Conservation (phyloP, 2,329 filamentous ascomycete genomes). For the Beauveria sp. region DNA sequence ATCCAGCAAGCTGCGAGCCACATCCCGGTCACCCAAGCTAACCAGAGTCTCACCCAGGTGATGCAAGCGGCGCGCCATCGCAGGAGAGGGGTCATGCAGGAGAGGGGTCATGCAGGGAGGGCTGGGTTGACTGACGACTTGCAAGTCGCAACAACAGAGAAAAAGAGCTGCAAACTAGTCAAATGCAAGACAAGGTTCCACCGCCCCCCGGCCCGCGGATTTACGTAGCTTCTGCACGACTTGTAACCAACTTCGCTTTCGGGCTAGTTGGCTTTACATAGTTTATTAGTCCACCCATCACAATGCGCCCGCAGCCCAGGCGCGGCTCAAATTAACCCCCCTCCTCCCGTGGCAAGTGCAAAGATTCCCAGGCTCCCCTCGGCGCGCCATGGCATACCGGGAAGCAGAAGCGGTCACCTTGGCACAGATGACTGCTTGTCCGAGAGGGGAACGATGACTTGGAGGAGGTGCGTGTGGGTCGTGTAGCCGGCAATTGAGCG, state of each 20-base stretch:
- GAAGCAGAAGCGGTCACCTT: neutral
- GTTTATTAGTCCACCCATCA: neutral
- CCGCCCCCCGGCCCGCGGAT: slow-evolving; percentile 2
- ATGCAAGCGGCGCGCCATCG: neutral
- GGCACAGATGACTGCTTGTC: neutral
- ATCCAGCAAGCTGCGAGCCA: neutral
- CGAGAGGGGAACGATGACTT: neutral
- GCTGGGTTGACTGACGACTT: neutral
- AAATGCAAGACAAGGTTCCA: slow-evolving; percentile 4
- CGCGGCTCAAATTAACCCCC: neutral
- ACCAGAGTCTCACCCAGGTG: neutral
- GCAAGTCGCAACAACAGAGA: neutral
- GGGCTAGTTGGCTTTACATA: neutral
- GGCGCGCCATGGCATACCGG: too few relatives aligned
- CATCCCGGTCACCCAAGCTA: neutral
- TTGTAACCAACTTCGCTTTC: neutral
- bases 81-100: neutral
- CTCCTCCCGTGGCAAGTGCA: neutral
- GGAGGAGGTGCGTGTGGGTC: slow-evolving; percentile 4
- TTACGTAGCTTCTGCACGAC: neutral
- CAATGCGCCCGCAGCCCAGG: neutral
- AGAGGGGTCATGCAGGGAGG: slow-evolving; percentile 7
- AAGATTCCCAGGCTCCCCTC: neutral
- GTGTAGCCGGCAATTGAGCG: slow-evolving; percentile 4
- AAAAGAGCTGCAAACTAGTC: neutral